Evolutionary conservation across 768 basidiomycete genomes (phyloP).

Genomic region (Tylopilus balloui): DNA sequence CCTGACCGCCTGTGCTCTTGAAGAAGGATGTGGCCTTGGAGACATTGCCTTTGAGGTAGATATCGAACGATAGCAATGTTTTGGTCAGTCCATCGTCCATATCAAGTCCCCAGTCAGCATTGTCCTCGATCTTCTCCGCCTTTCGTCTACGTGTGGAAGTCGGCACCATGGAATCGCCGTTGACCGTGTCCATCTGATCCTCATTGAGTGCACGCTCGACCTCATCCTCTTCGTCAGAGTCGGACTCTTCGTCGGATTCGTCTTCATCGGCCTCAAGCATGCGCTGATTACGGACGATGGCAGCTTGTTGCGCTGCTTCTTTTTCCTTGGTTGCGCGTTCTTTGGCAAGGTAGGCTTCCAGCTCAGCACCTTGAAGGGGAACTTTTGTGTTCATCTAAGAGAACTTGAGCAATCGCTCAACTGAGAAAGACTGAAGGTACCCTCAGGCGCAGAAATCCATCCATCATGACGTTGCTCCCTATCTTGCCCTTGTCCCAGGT

Average conservation of each 20-base stretch:
- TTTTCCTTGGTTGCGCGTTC: constrained; percentile 77
- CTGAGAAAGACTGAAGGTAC: constrained; percentile 36
- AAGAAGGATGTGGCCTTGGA: constrained; percentile 84
- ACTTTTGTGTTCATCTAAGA: constrained; percentile 82
- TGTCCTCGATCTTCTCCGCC: constrained; percentile 46
- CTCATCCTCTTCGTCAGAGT: constrained; percentile 62
- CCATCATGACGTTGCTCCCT: constrained; percentile 81
- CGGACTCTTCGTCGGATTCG: constrained; percentile 68
- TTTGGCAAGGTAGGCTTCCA: constrained; percentile 74
- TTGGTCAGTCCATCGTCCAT: constrained; percentile 72
- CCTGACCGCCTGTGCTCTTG: constrained; percentile 65
- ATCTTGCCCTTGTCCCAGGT: constrained; percentile 90
- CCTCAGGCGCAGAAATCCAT: constrained; percentile 61
- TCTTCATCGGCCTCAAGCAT: constrained; percentile 95
- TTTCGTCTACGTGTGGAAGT: constrained; percentile 36
- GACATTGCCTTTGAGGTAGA: constrained; percentile 95
- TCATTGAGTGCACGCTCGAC: constrained; percentile 49
- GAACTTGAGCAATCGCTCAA: constrained; percentile 2
- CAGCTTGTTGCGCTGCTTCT: constrained; percentile 82
- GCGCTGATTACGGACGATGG: constrained; percentile 73
- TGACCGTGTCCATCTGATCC: constrained; percentile 43
- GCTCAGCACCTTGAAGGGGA: constrained; percentile 81
- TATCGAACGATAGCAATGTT: constrained; percentile 85
- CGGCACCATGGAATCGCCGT: constrained; percentile 27
- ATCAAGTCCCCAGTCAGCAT: constrained; percentile 65